Base-by-base conservation (phyloP, 495 filamentous ascomycete genomes). In the Durotheca rogersii region DNA sequence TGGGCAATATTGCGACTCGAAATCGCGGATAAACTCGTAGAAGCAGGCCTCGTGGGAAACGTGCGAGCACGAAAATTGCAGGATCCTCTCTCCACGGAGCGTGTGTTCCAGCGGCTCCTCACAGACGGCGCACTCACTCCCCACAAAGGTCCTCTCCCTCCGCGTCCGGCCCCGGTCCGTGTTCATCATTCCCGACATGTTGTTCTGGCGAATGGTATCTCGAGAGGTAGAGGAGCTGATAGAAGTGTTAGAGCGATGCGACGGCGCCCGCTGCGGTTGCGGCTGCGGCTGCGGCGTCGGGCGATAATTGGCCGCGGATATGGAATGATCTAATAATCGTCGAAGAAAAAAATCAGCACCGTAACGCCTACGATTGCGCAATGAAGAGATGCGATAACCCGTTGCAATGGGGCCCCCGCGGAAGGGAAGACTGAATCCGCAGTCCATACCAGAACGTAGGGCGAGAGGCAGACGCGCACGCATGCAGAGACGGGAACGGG, bases 41-140 rank as follows among this genome's bases (percentile, higher is more conserved):
- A 99, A 99, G 71, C 93, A 99, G 14, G 94, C 94, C 67, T 97
- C 93, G 63, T 99, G 93, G 11, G 92, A 88, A 25, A 99, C 94
- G 67, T 99, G 93, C 7, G 83, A 78, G 68, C 93, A 99, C 18
- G 93, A 95, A 61, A 99, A 92, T 64, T 97, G 94, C 43, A 99
- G 77, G 41, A 99, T 88, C 47, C 90, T 83, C 71, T 99, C 93
- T 40, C 94, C 94, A 10, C 90, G 88, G 31, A 99, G 76, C 9
- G 90, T 99, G 64, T 99, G 93, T 65, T 99, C 93, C 53, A 99
- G 71, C 6, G 92, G 94, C 66, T 99, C 93, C 63, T 99, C 93
- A 67, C 93, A 99, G 9, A 96, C 90, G 37, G 92, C 89, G 68
- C 93, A 99, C 71, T 92, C 86, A 65, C 82, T 89, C 36, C 93